A percentile compares a stretch with the other conserved stretches of the same genome.
phyloP scores from a whole-genome alignment of 805 yeast species.

The Komagataella kurtzmanii region DNA sequence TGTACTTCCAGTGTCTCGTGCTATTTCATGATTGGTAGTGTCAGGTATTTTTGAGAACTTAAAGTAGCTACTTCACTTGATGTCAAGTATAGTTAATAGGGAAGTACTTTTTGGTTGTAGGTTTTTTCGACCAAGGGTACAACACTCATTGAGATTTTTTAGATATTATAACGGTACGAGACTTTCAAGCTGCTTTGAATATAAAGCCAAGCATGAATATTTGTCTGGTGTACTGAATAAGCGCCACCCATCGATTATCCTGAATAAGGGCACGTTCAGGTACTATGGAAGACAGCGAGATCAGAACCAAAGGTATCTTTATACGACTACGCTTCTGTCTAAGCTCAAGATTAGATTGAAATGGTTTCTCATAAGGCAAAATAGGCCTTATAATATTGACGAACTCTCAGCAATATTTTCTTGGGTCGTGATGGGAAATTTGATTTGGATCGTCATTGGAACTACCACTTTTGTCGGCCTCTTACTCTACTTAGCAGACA shows the following conservation, averaged over 20 bases:
- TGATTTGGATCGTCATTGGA: constrained; percentile 63
- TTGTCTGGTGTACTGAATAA: not conserved
- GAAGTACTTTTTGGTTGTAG: not conserved
- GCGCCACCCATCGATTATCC: not conserved
- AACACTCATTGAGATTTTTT: not conserved
- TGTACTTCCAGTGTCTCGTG: not conserved
- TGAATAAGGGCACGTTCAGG: not conserved
- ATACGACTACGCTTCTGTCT: not conserved
- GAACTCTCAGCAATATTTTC: constrained; percentile 84
- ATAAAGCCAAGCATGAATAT: not conserved
- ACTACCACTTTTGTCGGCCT: constrained; percentile 89
- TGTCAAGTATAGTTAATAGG: not conserved
- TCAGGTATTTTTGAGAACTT: not conserved
- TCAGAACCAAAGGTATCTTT: not conserved
- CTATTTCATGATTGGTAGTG: not conserved
- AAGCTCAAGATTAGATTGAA: constrained; percentile 1
- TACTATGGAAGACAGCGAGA: not conserved
- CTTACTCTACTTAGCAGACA: constrained; percentile 61
- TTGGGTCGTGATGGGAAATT: constrained; percentile 86
- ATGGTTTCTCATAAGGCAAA: constrained; percentile 2
- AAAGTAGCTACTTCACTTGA: not conserved
- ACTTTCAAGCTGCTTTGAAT: not conserved
- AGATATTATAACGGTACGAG: not conserved
- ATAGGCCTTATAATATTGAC: constrained; percentile 52
- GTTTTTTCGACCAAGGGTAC: not conserved